A percentile compares a stretch with the other conserved stretches of the same genome.
Conservation (phyloP, 1,139 yeast species). For the Schizosaccharomyces versatilis region DNA sequence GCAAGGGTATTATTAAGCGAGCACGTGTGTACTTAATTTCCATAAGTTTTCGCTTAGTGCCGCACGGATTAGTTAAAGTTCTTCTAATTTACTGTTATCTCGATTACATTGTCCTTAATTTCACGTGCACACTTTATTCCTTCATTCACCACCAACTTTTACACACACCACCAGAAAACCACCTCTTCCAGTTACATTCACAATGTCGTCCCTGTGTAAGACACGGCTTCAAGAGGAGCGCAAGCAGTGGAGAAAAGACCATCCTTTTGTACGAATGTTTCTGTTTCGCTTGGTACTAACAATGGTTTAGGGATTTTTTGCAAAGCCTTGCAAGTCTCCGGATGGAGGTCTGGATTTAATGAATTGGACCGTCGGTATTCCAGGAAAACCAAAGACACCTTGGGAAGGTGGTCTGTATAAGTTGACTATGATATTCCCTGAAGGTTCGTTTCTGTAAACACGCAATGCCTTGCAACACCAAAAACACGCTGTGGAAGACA, state of each 20-base stretch:
- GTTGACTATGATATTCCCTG: slow-evolving; percentile 59
- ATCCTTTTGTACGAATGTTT: slow-evolving; percentile 39
- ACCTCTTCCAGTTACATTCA: not conserved
- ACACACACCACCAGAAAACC: too few relatives aligned
- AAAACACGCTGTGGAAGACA: too few relatives aligned
- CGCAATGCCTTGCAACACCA: not conserved
- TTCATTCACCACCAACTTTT: too few relatives aligned
- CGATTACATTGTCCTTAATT: too few relatives aligned
- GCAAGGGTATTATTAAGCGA: too few relatives aligned
- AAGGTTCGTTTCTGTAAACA: slow-evolving; percentile 14
- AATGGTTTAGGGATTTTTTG: slow-evolving; percentile 43
- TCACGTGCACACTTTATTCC: too few relatives aligned
- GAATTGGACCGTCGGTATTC: slow-evolving; percentile 85
- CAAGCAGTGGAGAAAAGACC: slow-evolving; percentile 95
- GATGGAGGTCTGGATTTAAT: slow-evolving; percentile 75
- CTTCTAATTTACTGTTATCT: too few relatives aligned
- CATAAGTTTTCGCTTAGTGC: too few relatives aligned
- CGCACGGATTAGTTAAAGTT: too few relatives aligned
- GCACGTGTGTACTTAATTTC: too few relatives aligned
- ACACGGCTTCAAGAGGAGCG: slow-evolving; percentile 18
- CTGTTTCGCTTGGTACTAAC: not conserved
- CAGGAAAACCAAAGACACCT: slow-evolving; percentile 66
- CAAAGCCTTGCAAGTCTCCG: slow-evolving; percentile 54
- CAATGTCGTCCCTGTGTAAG: slow-evolving; percentile 2
- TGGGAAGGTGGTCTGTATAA: slow-evolving; percentile 87